Evolutionary conservation across 805 yeast species (phyloP).

Genomic region (Wickerhamiella parazyma): DNA sequence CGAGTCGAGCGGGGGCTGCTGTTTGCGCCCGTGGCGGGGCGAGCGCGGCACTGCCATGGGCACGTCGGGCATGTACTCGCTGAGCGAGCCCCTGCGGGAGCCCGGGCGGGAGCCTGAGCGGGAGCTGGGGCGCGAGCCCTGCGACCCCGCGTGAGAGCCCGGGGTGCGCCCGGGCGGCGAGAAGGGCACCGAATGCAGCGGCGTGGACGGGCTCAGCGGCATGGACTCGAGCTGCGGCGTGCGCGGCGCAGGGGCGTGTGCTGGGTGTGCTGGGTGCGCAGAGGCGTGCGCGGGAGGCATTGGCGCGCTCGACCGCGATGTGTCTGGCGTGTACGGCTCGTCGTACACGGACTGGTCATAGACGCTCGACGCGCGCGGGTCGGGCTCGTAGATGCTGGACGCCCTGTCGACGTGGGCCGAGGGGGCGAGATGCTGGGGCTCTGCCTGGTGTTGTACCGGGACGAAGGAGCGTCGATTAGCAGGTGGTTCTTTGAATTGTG

Average conservation of each 20-base stretch:
- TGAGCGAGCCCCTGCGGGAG: conserved; percentile 1
- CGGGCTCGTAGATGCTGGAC: not conserved
- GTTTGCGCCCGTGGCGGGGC: not conserved
- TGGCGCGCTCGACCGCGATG: not conserved
- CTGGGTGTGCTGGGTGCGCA: too few species aligned
- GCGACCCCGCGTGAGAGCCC: not conserved
- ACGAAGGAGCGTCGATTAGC: not conserved
- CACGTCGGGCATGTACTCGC: conserved; percentile 6
- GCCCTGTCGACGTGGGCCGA: too few species aligned
- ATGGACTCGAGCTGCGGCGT: not conserved
- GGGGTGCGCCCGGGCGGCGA: not conserved
- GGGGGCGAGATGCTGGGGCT: not conserved
- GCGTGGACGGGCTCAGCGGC: conserved; percentile 1
- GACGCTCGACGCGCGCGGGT: not conserved
- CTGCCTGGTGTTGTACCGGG: not conserved
- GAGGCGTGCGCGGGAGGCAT: not conserved
- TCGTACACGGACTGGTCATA: not conserved
- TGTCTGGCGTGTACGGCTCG: not conserved
- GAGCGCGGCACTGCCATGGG: not conserved
- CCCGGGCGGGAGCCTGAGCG: not conserved
- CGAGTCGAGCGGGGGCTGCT: not conserved
- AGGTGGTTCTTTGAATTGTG: too few species aligned
- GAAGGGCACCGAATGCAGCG: conserved; percentile 5
- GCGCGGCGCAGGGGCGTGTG: not conserved
- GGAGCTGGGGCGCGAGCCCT: too few species aligned